Evolutionary conservation across 2,329 filamentous ascomycete species (phyloP), one percentile per base, ranked within the genome.

Genomic region (Dactylellina sp.): DNA sequence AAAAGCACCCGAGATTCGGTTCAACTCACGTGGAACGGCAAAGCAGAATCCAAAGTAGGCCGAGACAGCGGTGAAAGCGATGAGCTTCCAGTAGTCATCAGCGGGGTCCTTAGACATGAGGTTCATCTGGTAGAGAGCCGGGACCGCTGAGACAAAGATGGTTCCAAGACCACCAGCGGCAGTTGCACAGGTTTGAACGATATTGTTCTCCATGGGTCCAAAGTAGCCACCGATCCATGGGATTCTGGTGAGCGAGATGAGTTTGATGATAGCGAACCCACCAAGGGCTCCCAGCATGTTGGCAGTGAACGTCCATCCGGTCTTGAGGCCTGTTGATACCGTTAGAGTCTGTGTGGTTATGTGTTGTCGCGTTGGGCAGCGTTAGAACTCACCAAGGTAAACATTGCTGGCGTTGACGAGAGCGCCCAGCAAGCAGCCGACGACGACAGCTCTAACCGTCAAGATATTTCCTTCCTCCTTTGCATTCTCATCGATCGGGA

Each of bases 31-130:
- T 6, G 87, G 87, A 0, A 86, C 87, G 53, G 85, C 85, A 76
- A 88, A 87, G 79, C 88, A 87, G 71, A 89, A 84, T 2, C 88
- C 88, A 79, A 89, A 89, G 81, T 88, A 88, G 7, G 85, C 86
- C 70, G 86, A 86, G 52, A 88, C 85, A 46, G 88, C 82, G 1
- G 87, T 89, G 75, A 89, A 83, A 25, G 86, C 86, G 63, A 89
- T 82, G 52, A 89, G 84, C 32, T 85, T 83, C 62, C 83, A 83
- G 76, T 88, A 88, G 77, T 89, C 86, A 7, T 84, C 79, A 75
- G 82, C 82, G 9, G 86, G 86, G 32, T 83, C 82, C 11, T 83
- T 81, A 9, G 80, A 81, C 57, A 88, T 78, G 11, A 88, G 81
- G 0, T 81, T 79, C 12, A 88, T 81, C 50, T 86, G 84, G 81